Evolutionary conservation across 352 stramenopile species (phyloP).

Genomic region (Blastocystis sp.): DNA sequence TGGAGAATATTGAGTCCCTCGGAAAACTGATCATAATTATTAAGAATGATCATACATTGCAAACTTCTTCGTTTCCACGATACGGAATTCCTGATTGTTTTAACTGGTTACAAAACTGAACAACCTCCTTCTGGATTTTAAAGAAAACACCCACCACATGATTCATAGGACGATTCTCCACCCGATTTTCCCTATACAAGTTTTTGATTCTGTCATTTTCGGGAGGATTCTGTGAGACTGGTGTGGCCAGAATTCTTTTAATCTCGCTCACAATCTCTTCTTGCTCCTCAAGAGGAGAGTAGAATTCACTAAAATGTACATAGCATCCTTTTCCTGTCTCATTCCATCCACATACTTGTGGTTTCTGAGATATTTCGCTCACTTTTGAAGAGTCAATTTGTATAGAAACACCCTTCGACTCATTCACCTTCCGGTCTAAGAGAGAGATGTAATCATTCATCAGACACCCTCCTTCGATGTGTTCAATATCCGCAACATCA

Average conservation of each 20-base stretch:
- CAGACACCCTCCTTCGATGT: background rate
- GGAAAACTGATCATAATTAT: background rate
- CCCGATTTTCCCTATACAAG: background rate
- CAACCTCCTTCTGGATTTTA: background rate
- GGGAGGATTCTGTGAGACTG: background rate
- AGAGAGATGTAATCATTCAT: background rate
- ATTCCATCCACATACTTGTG: background rate
- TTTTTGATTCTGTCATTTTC: background rate
- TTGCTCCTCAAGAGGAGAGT: slow-evolving; percentile 21
- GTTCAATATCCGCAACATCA: background rate
- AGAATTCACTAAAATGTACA: background rate
- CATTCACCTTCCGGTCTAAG: background rate
- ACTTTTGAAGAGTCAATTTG: too few species aligned
- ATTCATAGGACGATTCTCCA: background rate
- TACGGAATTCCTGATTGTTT: background rate
- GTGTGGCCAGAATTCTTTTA: background rate
- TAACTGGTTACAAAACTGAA: background rate
- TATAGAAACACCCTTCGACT: background rate
- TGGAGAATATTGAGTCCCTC: slow-evolving; percentile 45
- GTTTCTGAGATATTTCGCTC: background rate
- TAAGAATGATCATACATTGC: background rate
- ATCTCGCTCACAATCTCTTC: background rate
- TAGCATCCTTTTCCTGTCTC: background rate
- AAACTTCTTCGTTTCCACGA: background rate
- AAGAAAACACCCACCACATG: background rate